These are phyloP conservation scores for Coemansia sp. DNA, from an alignment of 192 early-diverging fungal genomes.

Conservation along the genomic window DNA sequence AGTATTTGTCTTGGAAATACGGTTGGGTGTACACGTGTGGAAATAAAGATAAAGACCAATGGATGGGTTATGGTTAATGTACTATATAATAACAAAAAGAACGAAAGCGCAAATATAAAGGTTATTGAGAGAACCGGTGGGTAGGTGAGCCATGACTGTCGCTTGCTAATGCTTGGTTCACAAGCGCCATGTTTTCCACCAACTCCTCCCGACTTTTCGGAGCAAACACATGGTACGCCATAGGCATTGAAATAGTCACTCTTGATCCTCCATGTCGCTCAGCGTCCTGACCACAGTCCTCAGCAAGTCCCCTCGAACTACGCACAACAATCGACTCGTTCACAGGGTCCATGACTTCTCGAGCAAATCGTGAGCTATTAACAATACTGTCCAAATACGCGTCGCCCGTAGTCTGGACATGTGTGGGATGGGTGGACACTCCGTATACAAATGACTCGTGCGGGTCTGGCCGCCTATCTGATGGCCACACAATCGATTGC, in stretches of 20 bases:
- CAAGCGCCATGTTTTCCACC: conserved; percentile 27
- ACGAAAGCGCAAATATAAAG: no score
- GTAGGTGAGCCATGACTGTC: neutral
- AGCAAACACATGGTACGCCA: conserved; percentile 49
- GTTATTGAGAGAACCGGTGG: neutral
- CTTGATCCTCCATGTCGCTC: neutral
- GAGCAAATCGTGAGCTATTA: conserved; percentile 50
- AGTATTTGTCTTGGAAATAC: neutral
- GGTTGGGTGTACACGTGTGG: no score
- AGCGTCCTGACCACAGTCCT: neutral
- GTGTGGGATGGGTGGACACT: conserved; percentile 11
- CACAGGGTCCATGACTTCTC: conserved; percentile 30
- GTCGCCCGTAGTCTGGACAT: conserved; percentile 34
- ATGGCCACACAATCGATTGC: conserved; percentile 32
- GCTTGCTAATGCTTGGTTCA: conserved; percentile 4
- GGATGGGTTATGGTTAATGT: no score
- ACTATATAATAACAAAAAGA: no score
- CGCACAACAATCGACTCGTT: conserved; percentile 35
- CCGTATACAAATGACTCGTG: conserved; percentile 50
- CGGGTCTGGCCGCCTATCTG: neutral
- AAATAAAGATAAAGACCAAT: no score
- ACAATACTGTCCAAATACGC: conserved; percentile 45
- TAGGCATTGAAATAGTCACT: conserved; percentile 35
- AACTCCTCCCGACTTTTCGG: conserved; percentile 38
- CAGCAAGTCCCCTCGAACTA: conserved; percentile 20